A percentile compares a stretch with the other conserved stretches of the same genome.
Conservation (phyloP, 805 yeast genomes). For the Citeromyces matritensis region DNA sequence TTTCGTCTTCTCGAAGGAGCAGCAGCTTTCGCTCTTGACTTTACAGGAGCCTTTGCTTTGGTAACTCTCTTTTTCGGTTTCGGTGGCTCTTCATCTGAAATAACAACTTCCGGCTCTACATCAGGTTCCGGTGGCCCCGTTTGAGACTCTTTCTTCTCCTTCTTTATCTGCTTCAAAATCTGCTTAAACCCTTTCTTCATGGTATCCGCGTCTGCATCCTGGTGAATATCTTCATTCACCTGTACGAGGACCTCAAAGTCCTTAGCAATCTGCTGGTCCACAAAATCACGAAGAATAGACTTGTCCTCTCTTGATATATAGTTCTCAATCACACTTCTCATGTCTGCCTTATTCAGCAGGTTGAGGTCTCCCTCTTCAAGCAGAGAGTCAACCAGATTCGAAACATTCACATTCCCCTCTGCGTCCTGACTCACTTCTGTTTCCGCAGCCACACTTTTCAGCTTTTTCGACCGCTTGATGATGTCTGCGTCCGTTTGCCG, state of each 20-base stretch:
- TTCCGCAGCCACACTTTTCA: conserved; percentile 6
- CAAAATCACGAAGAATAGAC: conserved; percentile 46
- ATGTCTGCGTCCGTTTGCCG: conserved; percentile 13
- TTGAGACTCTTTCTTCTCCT: conserved; percentile 7
- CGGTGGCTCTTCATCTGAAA: neutral
- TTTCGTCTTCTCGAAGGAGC: neutral
- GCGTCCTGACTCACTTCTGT: conserved; percentile 17
- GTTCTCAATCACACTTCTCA: conserved; percentile 55
- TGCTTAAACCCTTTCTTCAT: conserved; percentile 20
- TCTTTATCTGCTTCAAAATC: conserved; percentile 25
- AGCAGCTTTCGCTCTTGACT: conserved; percentile 1
- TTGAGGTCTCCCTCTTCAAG: conserved; percentile 49
- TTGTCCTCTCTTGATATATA: conserved; percentile 80
- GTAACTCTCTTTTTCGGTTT: neutral
- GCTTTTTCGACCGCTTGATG: conserved; percentile 1
- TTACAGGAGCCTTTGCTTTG: neutral
- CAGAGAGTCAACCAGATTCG: conserved; percentile 46
- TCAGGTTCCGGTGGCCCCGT: neutral
- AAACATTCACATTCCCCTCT: conserved; percentile 29
- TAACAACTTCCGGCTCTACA: neutral
- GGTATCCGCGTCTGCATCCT: conserved; percentile 7
- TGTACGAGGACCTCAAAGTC: conserved; percentile 33
- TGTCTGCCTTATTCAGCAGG: conserved; percentile 60
- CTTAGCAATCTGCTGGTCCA: conserved; percentile 36
- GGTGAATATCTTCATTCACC: conserved; percentile 25